Conservation (phyloP, 2,329 filamentous ascomycete species). For the Orbilia blumenaviensis region DNA sequence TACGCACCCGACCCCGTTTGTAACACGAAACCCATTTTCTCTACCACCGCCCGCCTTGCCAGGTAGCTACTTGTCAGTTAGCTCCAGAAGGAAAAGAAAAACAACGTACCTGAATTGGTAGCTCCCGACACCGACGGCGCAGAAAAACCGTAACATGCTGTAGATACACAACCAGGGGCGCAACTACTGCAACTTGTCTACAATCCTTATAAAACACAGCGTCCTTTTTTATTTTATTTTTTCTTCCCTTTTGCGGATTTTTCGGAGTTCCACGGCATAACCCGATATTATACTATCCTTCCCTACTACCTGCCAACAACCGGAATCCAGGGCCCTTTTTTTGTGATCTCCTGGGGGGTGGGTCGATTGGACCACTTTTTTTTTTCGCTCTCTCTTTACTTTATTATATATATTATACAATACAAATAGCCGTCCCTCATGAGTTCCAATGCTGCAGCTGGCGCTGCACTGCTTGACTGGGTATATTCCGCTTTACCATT, state of each 20-base stretch:
- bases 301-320: no score
- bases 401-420: neutral
- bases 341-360: neutral
- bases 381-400: no score
- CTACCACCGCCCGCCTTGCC: neutral
- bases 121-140: neutral
- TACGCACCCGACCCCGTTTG: slow-evolving; percentile 2
- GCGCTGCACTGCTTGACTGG: slow-evolving; percentile 58
- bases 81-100: no score
- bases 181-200: no score
- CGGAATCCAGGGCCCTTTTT: neutral
- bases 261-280: neutral
- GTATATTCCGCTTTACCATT: slow-evolving; percentile 44
- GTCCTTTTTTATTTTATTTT: neutral
- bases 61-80: no score
- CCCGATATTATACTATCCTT: no score
- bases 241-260: neutral
- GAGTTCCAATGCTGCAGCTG: slow-evolving; percentile 55
- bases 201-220: no score
- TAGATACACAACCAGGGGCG: neutral
- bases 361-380: neutral
- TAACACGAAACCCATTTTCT: slow-evolving; percentile 1
- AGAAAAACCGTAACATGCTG: neutral
- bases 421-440: slow-evolving; percentile 22
- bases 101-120: no score